Conservation (phyloP, 2,329 filamentous ascomycete genomes). For the Emergomyces pasteurianus region DNA sequence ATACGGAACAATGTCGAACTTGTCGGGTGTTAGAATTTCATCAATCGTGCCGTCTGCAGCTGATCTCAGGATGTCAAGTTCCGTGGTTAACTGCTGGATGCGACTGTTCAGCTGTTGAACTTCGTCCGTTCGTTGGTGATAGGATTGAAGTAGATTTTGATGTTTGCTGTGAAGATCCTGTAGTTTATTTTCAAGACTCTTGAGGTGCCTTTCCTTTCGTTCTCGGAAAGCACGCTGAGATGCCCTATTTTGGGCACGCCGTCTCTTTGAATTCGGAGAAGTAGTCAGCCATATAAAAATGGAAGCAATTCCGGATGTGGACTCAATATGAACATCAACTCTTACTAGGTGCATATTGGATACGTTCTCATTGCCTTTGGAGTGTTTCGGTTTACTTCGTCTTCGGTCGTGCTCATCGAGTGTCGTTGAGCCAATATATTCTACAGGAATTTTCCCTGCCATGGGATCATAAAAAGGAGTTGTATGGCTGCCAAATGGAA, state of each 20-base stretch:
- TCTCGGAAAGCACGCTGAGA: conserved; percentile 81
- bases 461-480: conserved; percentile 9
- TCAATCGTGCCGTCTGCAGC: conserved; percentile 12
- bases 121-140: conserved; percentile 20
- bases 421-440: conserved; percentile 15
- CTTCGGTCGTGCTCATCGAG: conserved; percentile 16
- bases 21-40: conserved; percentile 16
- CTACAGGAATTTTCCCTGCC: conserved; percentile 14
- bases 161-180: conserved; percentile 42
- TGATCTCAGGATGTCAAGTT: conserved; percentile 14
- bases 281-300: conserved; percentile 3
- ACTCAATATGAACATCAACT: background rate
- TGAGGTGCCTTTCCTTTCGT: conserved; percentile 76
- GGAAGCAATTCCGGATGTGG: background rate
- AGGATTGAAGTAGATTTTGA: conserved; percentile 20
- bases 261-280: conserved; percentile 48
- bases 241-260: conserved; percentile 80
- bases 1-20: conserved; percentile 18
- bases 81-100: conserved; percentile 16
- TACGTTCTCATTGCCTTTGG: conserved; percentile 16
- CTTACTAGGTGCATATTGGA: conserved; percentile 21
- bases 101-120: conserved; percentile 16
- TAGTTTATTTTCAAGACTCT: conserved; percentile 70
- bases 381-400: conserved; percentile 11
- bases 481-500: conserved; percentile 12